phyloP scores from a whole-genome alignment of 1,139 yeast genomes.

The Citeromyces siamensis region DNA sequence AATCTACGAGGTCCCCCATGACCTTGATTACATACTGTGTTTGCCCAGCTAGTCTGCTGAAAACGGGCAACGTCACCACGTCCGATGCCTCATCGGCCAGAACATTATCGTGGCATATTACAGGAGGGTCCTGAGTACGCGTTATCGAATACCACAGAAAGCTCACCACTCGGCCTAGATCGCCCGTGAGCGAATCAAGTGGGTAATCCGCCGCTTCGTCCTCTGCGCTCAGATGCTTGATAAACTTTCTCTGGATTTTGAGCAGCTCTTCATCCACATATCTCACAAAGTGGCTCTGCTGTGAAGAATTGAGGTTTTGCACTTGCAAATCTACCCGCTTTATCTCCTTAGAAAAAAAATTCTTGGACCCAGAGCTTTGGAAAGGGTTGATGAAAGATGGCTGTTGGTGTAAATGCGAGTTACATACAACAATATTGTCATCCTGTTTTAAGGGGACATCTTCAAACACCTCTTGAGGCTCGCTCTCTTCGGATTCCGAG shows the following conservation, averaged over 20 bases:
- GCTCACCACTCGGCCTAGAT: constrained; percentile 32
- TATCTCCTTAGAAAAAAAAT: constrained; percentile 18
- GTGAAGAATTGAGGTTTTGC: constrained; percentile 16
- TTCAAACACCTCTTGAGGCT: constrained; percentile 7
- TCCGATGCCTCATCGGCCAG: constrained; percentile 8
- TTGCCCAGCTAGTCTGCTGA: constrained; percentile 32
- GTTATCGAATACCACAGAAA: constrained; percentile 46
- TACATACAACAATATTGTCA: constrained; percentile 4
- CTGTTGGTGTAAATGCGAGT: constrained; percentile 3
- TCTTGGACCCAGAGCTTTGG: constrained; percentile 7
- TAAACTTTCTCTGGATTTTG: constrained; percentile 47
- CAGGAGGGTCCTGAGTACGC: constrained; percentile 16
- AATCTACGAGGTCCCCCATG: constrained; percentile 59
- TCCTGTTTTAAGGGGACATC: constrained; percentile 7
- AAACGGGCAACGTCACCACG: not conserved
- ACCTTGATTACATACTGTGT: constrained; percentile 45
- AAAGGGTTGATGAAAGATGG: constrained; percentile 6
- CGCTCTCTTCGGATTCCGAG: constrained; percentile 7
- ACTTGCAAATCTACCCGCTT: not conserved
- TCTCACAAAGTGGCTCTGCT: constrained; percentile 48
- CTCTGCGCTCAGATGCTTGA: constrained; percentile 38
- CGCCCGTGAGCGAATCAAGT: constrained; percentile 29
- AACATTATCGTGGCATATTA: constrained; percentile 20
- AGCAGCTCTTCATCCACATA: constrained; percentile 50
- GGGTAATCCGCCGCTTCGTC: constrained; percentile 17